Base-by-base conservation (phyloP, 202 grass and related monocot species). In the Panicum virgatum region DNA sequence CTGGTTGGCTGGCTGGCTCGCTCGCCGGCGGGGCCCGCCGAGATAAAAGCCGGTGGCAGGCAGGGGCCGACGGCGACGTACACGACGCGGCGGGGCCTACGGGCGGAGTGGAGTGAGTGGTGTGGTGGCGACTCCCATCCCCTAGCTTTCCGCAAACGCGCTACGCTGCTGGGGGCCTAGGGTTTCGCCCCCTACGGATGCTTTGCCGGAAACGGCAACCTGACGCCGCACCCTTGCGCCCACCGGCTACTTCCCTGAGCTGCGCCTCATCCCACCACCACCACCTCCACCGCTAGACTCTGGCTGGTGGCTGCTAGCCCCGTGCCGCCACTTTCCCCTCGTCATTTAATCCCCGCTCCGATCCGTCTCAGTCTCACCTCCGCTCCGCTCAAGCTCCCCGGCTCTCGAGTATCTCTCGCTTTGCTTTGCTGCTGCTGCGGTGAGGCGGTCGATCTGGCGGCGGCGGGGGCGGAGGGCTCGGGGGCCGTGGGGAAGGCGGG, bases 71-170 rank as follows among this genome's bases (percentile, higher is more conserved):
- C 37, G 19, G 52, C 0, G 11, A 67, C 63, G 65, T 9, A n/a
- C 39, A 40, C 40, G 42, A 13, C 37, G 37, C 19, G 37, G 23
- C 64, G 66, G 66, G 68, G 27, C 45, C 66, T n/a, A 22, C 44
- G 64, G 19, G 9, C 6, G 9, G 61, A 9, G n/a, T n/a, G n/a
- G n/a, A n/a, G 14, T 16, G 40, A 5, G 59, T 34, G 60, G 13
- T 12, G 11, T 12, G 14, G 60, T 18, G 60, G 34, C 12, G 66
- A 69, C 66, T 44, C 40, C 40, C 36, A 66, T 22, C 26, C 58
- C 73, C 83, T 85, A 52, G 66, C 75, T 73, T 89, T 84, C 87
- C 27, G 26, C 25, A 81, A 89, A 89, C 78, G 87, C 77, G 77
- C 77, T 77, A 72, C 77, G 54, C 2, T 9, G 82, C 66, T 19